phyloP scores from a whole-genome alignment of 805 yeast species.

The Soucietia sequanensis region DNA sequence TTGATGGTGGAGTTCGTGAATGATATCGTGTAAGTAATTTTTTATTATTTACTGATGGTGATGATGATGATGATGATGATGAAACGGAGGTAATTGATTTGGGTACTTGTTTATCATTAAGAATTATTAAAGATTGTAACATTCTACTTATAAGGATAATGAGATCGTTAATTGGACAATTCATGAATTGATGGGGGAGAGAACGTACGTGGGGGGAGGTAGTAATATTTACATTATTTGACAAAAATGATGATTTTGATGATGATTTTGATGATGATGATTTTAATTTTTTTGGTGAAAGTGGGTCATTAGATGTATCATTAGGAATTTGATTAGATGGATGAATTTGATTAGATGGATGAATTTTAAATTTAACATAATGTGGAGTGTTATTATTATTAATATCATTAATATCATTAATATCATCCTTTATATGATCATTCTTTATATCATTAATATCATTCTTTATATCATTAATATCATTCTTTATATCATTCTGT shows the following conservation, averaged over 20 bases:
- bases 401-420: too few species aligned
- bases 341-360: too few species aligned
- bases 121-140: constrained; percentile 68
- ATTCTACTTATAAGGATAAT: constrained; percentile 73
- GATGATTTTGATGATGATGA: too few species aligned
- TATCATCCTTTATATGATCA: too few species aligned
- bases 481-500: background rate
- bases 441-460: too few species aligned
- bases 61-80: constrained; percentile 19
- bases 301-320: too few species aligned
- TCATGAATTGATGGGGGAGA: constrained; percentile 55
- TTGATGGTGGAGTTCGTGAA: constrained; percentile 88
- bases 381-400: background rate
- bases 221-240: too few species aligned
- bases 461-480: too few species aligned
- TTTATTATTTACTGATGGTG: constrained; percentile 13
- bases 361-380: too few species aligned
- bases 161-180: constrained; percentile 69
- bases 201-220: constrained; percentile 6
- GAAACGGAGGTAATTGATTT: constrained; percentile 21
- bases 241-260: too few species aligned
- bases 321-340: too few species aligned
- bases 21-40: constrained; percentile 78
- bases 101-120: constrained; percentile 64
- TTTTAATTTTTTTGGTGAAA: too few species aligned